Base-by-base conservation (phyloP, 2,329 filamentous ascomycete species). In the Aspergillus glaucus region DNA sequence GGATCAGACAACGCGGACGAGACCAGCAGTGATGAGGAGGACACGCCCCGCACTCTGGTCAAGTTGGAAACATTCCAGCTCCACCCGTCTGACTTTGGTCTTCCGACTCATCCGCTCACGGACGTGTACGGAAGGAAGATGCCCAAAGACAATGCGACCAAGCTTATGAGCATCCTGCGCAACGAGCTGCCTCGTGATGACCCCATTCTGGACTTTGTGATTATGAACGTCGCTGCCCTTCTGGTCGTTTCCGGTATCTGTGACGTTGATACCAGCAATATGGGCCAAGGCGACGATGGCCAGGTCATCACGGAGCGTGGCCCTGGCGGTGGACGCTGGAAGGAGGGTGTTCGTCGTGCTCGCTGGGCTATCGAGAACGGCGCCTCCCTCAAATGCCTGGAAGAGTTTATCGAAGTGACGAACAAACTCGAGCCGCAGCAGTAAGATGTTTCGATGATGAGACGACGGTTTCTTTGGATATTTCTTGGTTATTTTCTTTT, bases 221-320 rank as follows among this genome's bases (percentile, higher is more conserved):
- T 97, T 45, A 87, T 97, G 71, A 98, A 98, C 64, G 87, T 92
- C 1, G 91, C 92, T 0, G 88, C 90, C 1, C 73, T 98, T 45
- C 79, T 98, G 46, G 92, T 95, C 0, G 80, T 87, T 3, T 86
- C 88, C 2, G 93, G 93, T 3, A 76, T 95, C 30, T 95, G 90
- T 64, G 92, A 97, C 55, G 82, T 86, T 0, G 86, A 95, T 50
- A 79, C 77, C 26, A 94, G 87, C 64, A 73, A 81, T 62, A 88
- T 94, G 86, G 88, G 88, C 0, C 73, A 78, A 43, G 87, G 85
- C 1, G 88, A 95, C 60, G 87, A 92, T 60, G 88, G 88, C 0
- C 77, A 84, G 39, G 88, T 95, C 43, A 80, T 95, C 53, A 81
- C 74, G 14, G 91, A 97, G 66, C 77, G 86, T 43, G 92, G 93